Evolutionary conservation across 164 flowering plant genomes (phyloP), one percentile per base, ranked within the genome.

Genomic region (Euptelea pleiosperma): DNA sequence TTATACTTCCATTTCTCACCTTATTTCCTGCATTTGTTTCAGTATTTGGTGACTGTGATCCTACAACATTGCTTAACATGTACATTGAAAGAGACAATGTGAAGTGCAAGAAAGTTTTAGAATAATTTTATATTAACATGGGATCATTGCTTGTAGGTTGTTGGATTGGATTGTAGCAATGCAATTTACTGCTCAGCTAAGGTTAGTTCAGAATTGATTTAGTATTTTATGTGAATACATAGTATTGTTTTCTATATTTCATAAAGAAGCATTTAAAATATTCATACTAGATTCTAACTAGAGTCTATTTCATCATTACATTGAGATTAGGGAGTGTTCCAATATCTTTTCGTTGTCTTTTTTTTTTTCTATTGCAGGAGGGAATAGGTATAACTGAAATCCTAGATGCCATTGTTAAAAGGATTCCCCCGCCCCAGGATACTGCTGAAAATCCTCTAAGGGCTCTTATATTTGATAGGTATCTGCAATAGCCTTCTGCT

Each of bases 401-500:
- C 69, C 67, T 93, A 21, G 71, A 79, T 81, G 89, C 97, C 36
- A 84, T 93, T 75, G 96, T 89, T 57, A 52, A 79, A 70, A 79
- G 64, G 76, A 73, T 93, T 61, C 96, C 97, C 16, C 81, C 96
- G 34, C 97, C 98, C 12, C 43, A 16, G 44, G 83, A 87, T 58
- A 82, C 89, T 53, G 80, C 91, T 61, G 74, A 70, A 64, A 73
- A 62, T 61, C 93, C 98, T 51, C 69, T 93, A 52, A 87, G 92
- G 68, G 98, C 98, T 55, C 79, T 93, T 54, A 93, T 93, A 74
- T 93, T 93, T 74, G 98, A 93, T 69, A 92, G 98, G 98, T 89
- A 73, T 52, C 26, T 64, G 12, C 42, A n/a, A 37, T 53, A 11
- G 30, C 55, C 42, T 40, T 24, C 6, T 41, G 18, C 12, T n/a